Base-by-base conservation (phyloP, 257 asterid genomes). In the Knoxia roxburghii region DNA sequence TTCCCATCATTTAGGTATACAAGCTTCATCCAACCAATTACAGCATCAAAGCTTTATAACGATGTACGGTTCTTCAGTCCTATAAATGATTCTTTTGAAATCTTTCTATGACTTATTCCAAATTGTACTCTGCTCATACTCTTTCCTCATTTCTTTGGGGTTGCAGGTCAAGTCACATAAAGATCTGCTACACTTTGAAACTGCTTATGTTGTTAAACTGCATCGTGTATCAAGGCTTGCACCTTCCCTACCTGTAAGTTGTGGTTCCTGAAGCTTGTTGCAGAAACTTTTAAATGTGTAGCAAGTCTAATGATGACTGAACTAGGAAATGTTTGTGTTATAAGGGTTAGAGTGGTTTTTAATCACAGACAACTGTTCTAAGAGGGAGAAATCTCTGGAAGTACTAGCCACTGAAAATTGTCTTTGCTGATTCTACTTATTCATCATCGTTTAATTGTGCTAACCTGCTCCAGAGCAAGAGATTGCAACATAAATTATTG, bases 171-270 rank as follows among this genome's bases (percentile, higher is more conserved):
- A 88, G 81, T 76, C 96, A 20, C 97, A 94, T 80, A 88, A 87
- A 67, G 97, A 94, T 90, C 95, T 94, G 40, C 75, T 82, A 81
- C 97, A 94, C 84, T 88, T 90, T 66, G 96, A 94, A 90, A 94
- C 99, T 75, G 93, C 97, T 61, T 94, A 94, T 60, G 99, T 94
- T 72, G 99, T 90, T 69, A 94, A 94, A 83, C 81, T 90, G 68
- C 99, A 94, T 69, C 97, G 96, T 26, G 85, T 94, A 51, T 96
- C 97, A 58, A 90, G 85, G 84, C 95, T 90, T 74, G 94, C 97
- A 68, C 77, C 78, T 56, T 77, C 91, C 32, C 96, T 90, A 78
- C 82, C 96, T 57, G 99, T 94, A 71, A 88, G 95, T 84, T 81
- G 29, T 60, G 71, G 72, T 54, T 75, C 54, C 68, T 71, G 64